These are phyloP conservation scores for Vachellia pachyceras DNA, from an alignment of 306 rosid genomes.

Conservation along the genomic window DNA sequence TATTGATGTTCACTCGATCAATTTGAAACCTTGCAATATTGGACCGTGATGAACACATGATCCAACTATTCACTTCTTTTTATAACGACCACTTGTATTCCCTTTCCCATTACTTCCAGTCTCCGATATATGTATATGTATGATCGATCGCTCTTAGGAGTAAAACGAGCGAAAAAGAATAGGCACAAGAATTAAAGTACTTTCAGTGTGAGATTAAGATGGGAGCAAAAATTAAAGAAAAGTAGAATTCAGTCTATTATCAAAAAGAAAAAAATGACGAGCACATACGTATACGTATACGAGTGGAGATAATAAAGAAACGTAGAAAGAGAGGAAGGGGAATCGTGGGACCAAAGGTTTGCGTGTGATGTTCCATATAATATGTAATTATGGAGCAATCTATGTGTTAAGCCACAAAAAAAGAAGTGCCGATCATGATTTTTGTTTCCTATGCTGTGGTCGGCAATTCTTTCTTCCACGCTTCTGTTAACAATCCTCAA, in stretches of 20 bases:
- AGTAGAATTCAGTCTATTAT: neutral
- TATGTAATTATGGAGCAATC: conserved; percentile 32
- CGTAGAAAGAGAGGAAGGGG: neutral
- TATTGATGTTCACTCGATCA: neutral
- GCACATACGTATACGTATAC: neutral
- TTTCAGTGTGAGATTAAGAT: neutral
- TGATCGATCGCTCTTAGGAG: neutral
- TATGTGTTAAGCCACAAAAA: neutral
- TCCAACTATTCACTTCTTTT: neutral
- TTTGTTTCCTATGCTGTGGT: conserved; percentile 57
- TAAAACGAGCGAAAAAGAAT: neutral
- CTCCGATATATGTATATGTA: neutral
- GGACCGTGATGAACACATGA: neutral
- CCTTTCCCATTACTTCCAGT: neutral
- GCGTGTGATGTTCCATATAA: conserved; percentile 28
- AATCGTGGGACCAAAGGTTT: too few species aligned
- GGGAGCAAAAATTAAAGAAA: neutral
- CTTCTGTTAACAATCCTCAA: conserved; percentile 24
- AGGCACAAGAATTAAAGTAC: neutral
- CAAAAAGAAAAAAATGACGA: neutral
- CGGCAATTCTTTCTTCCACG: conserved; percentile 58
- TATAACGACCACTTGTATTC: neutral
- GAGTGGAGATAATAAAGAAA: neutral
- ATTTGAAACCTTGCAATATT: neutral
- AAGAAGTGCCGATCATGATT: conserved; percentile 43